phyloP scores from a whole-genome alignment of 441 rosid species.

The Populus hybrid region DNA sequence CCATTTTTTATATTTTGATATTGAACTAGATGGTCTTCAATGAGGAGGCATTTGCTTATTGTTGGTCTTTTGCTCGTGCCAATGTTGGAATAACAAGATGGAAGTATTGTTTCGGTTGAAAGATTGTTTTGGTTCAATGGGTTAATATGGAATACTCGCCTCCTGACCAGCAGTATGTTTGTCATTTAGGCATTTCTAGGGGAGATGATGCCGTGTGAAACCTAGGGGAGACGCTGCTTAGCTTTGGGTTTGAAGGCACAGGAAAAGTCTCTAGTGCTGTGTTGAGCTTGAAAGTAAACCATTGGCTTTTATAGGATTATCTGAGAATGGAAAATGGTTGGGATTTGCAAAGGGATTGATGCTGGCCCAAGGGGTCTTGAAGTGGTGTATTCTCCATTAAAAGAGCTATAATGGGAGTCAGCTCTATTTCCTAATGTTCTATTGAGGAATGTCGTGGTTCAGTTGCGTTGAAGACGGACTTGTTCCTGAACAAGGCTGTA shows the following conservation, averaged over 20 bases:
- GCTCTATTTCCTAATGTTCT: constrained; percentile 35
- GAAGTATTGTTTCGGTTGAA: constrained; percentile 36
- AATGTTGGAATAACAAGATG: constrained; percentile 31
- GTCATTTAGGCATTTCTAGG: constrained; percentile 28
- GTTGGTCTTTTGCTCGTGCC: constrained; percentile 40
- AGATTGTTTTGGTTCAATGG: too few species aligned
- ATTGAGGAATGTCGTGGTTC: constrained; percentile 36
- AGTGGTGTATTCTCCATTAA: constrained; percentile 18
- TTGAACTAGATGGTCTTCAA: constrained; percentile 26
- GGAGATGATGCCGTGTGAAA: constrained; percentile 30
- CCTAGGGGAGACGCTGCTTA: constrained; percentile 29
- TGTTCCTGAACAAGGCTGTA: constrained; percentile 28
- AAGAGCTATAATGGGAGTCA: constrained; percentile 18
- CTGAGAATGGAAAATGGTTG: constrained; percentile 37
- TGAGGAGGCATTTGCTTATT: constrained; percentile 35
- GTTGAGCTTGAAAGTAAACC: constrained; percentile 37
- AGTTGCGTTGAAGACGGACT: constrained; percentile 30
- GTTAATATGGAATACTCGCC: too few species aligned
- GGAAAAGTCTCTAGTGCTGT: constrained; percentile 31
- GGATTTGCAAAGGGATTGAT: constrained; percentile 33
- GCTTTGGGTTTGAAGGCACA: constrained; percentile 40
- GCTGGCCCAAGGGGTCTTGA: constrained; percentile 27
- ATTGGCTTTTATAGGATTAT: constrained; percentile 31
- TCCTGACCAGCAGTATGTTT: constrained; percentile 33
- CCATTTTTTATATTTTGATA: constrained; percentile 23